Base-by-base conservation (phyloP, 83 land plant species). In the Larix sibirica region DNA sequence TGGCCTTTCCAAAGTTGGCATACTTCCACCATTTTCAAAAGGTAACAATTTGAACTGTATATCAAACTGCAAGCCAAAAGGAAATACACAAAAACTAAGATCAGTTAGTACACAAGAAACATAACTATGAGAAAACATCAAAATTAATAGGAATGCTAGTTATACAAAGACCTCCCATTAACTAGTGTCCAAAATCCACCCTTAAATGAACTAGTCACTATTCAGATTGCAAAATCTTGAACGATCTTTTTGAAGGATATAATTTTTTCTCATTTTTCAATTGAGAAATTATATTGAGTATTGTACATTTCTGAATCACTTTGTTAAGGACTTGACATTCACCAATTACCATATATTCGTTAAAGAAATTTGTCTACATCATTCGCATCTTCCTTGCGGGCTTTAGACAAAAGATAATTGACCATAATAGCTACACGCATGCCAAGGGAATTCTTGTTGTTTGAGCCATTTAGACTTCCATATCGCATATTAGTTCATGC, bases 31-130 rank as follows among this genome's bases (percentile, higher is more conserved):
- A 38, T 85, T 84, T 76, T 88, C 84, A 83, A 88, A 63, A 7
- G 96, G 94, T 83, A 91, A 81, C 69, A 96, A 91, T 33, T 68
- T 85, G 82, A 96, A 86, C 81, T 92, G 92, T 24, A 95, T 84
- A 83, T 93, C 90, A 81, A 88, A 85, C 98, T 95, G 96, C 86
- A 82, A 74, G 50, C 38, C 42, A 75, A 28, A 82, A 13, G 62
- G 83, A 38, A 80, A 79, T 26, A 40, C 42, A 82, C 21, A 60
- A 42, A 20, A 82, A 82, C 36, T 3, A 42, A 42, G 18, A 26
- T n/a, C 62, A 79, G 54, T 42, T 60, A 26, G 24, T 10, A 62
- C 10, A 10, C 14, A 10, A 54, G 18, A 14, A 38, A 18, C 24
- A 60, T 60, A 28, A 3, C 16, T 38, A 64, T 38, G 16, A 62